phyloP scores from a whole-genome alignment of 306 rosid species.

The Castanea sativa region DNA sequence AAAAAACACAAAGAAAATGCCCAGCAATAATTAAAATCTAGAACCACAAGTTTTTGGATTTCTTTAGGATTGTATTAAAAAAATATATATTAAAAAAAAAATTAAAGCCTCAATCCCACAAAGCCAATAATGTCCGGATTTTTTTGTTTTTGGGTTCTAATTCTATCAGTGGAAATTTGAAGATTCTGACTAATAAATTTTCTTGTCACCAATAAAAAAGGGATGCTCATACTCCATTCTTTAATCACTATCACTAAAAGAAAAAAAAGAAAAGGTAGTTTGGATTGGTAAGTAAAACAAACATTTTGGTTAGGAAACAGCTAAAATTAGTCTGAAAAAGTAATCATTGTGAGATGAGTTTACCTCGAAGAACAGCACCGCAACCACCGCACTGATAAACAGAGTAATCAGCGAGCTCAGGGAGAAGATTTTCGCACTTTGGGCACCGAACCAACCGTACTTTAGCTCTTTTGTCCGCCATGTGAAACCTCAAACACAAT shows the following conservation, averaged over 20 bases:
- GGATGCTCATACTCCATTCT: neutral
- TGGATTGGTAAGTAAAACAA: no score
- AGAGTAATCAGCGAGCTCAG: slow-evolving; percentile 82
- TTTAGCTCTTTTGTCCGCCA: slow-evolving; percentile 61
- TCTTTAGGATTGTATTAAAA: neutral
- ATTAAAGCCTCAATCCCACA: neutral
- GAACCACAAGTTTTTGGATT: neutral
- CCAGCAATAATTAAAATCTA: neutral
- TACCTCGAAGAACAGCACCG: slow-evolving; percentile 86
- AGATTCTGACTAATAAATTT: neutral
- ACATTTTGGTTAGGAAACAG: no score
- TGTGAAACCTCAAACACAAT: slow-evolving; percentile 9
- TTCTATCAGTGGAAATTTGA: neutral
- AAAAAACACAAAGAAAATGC: neutral
- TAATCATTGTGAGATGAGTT: no score
- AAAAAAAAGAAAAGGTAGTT: neutral
- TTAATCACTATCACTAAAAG: neutral
- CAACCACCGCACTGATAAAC: slow-evolving; percentile 96
- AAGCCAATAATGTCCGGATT: neutral
- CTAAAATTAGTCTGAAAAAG: no score
- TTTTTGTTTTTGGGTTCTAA: neutral
- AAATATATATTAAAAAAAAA: no score
- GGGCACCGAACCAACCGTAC: slow-evolving; percentile 85
- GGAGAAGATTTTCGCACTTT: slow-evolving; percentile 90
- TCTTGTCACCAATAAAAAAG: neutral